These are phyloP conservation scores for Nicotiana tabacum DNA, from an alignment of 257 asterid species.

Conservation along the genomic window DNA sequence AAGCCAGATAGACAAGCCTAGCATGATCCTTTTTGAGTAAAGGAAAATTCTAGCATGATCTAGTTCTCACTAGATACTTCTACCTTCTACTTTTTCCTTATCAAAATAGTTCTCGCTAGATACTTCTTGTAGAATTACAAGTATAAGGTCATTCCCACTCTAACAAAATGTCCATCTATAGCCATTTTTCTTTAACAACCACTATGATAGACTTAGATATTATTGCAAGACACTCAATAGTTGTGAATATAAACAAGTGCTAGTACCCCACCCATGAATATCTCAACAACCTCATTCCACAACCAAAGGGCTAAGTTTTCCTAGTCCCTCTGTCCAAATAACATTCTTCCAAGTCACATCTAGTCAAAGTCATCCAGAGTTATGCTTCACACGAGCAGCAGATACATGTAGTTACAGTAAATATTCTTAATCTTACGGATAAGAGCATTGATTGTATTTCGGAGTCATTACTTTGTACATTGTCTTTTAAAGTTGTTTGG, in stretches of 20 bases:
- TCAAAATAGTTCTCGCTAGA: background rate
- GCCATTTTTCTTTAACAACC: background rate
- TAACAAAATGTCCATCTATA: background rate
- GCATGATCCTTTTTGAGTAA: too few relatives aligned
- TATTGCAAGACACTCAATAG: background rate
- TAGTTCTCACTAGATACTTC: too few relatives aligned
- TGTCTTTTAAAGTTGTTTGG: too few relatives aligned
- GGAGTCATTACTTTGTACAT: too few relatives aligned
- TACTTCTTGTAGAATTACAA: background rate
- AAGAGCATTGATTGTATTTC: too few relatives aligned
- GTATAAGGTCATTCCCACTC: background rate
- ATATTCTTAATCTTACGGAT: too few relatives aligned
- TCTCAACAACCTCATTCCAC: background rate
- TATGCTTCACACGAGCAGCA: background rate
- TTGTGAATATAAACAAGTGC: background rate
- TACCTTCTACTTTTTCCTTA: too few relatives aligned
- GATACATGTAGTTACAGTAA: too few relatives aligned
- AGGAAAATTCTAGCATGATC: too few relatives aligned
- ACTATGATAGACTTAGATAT: background rate
- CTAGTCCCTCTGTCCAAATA: background rate
- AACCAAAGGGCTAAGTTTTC: background rate
- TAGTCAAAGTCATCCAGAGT: background rate
- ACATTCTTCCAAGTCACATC: background rate
- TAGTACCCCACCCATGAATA: background rate
- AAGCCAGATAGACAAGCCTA: too few relatives aligned